A percentile compares a stretch with the other conserved stretches of the same genome.
Conservation (phyloP, 148 eudicot species). For the Cornus kousa region DNA sequence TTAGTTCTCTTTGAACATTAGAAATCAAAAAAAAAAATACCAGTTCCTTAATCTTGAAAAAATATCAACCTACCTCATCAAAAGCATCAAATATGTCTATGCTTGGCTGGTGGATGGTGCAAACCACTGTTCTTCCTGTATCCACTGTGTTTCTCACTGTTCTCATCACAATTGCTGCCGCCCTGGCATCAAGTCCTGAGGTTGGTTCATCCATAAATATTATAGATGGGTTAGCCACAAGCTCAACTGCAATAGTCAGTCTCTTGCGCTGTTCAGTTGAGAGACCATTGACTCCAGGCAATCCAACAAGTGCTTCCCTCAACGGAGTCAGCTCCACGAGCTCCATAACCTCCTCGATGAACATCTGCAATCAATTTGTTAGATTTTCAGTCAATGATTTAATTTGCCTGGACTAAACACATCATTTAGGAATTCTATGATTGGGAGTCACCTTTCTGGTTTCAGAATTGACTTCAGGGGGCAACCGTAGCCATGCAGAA, state of each 20-base stretch:
- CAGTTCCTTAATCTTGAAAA: not conserved
- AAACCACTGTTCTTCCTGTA: constrained; percentile 64
- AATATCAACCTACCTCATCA: constrained; percentile 44
- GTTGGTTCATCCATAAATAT: constrained; percentile 75
- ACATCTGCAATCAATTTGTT: constrained; percentile 38
- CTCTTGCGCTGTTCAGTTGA: constrained; percentile 65
- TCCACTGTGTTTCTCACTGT: constrained; percentile 64
- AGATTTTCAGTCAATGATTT: not conserved
- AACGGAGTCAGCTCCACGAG: constrained; percentile 48
- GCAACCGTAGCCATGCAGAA: constrained; percentile 59
- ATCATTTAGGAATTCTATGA: not conserved
- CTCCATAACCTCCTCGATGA: constrained; percentile 58
- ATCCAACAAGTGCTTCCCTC: constrained; percentile 51
- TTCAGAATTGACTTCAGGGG: constrained; percentile 35
- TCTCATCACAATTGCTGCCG: constrained; percentile 69
- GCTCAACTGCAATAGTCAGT: constrained; percentile 59
- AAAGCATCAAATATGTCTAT: constrained; percentile 63
- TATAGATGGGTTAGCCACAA: constrained; percentile 63
- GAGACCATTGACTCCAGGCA: constrained; percentile 57
- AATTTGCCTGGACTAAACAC: not conserved
- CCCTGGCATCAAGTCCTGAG: constrained; percentile 67
- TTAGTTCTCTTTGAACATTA: not conserved
- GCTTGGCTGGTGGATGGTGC: constrained; percentile 71
- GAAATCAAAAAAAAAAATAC: not conserved
- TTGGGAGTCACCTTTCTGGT: constrained; percentile 28